These are phyloP conservation scores for Penicillium nucicola DNA, from an alignment of 495 filamentous ascomycete genomes.

Conservation along the genomic window DNA sequence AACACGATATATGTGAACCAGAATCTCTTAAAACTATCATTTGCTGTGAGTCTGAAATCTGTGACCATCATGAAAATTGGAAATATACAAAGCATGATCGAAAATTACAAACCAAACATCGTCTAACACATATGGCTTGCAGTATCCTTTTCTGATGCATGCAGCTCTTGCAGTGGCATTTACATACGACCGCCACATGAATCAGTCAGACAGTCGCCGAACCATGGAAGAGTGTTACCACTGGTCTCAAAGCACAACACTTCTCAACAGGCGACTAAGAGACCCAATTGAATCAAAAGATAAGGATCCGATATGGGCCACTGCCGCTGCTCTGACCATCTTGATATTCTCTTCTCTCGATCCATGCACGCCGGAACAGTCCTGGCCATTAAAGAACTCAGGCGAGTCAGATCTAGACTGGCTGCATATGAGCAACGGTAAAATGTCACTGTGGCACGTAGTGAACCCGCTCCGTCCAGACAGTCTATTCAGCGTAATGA, in stretches of 20 bases:
- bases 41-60: constrained; percentile 32
- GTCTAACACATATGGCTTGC: constrained; percentile 18
- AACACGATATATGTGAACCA: constrained; percentile 36
- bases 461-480: constrained; percentile 38
- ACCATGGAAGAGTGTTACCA: constrained; percentile 41
- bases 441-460: constrained; percentile 41
- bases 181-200: constrained; percentile 43
- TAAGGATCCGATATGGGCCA: constrained; percentile 45
- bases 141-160: constrained; percentile 50
- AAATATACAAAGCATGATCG: background rate
- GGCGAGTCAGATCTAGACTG: constrained; percentile 34
- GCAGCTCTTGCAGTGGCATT: constrained; percentile 40
- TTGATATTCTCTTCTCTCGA: constrained; percentile 38
- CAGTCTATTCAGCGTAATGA: constrained; percentile 40
- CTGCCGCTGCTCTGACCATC: constrained; percentile 36
- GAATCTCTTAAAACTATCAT: constrained; percentile 33
- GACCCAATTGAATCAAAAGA: constrained; percentile 34
- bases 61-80: too few species aligned
- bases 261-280: constrained; percentile 33
- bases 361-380: constrained; percentile 31
- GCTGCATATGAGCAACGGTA: constrained; percentile 40
- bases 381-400: constrained; percentile 43
- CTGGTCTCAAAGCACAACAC: constrained; percentile 35
- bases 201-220: constrained; percentile 18
- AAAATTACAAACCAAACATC: background rate